These are phyloP conservation scores for Daldinia vernicosa DNA, from an alignment of 495 filamentous ascomycete species.

Conservation along the genomic window DNA sequence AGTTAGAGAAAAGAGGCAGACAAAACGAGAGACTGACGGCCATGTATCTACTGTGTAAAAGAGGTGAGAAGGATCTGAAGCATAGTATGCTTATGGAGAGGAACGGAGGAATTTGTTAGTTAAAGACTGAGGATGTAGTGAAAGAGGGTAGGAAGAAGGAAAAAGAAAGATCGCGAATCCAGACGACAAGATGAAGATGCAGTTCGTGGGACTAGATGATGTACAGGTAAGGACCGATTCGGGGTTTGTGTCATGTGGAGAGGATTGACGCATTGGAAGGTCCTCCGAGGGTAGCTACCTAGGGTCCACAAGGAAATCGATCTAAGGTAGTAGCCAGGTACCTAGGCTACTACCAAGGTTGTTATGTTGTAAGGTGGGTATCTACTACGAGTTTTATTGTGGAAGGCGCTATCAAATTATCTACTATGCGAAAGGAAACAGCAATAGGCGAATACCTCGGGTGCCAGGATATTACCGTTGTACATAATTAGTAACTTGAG, in stretches of 20 bases:
- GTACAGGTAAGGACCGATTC: not conserved
- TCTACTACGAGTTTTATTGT: not conserved
- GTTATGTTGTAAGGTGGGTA: no score
- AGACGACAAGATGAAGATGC: slow-evolving; percentile 12
- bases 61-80: slow-evolving; percentile 25
- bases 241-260: slow-evolving; percentile 7
- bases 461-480: not conserved
- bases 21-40: slow-evolving; percentile 37
- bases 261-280: slow-evolving; percentile 38
- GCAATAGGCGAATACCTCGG: not conserved
- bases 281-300: slow-evolving; percentile 12
- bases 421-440: not conserved
- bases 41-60: slow-evolving; percentile 18
- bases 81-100: slow-evolving; percentile 26
- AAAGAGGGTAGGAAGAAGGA: slow-evolving; percentile 6
- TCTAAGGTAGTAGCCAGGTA: slow-evolving; percentile 27
- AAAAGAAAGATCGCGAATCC: slow-evolving; percentile 32
- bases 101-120: slow-evolving; percentile 11
- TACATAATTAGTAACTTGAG: not conserved
- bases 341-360: no score
- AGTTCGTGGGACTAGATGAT: slow-evolving; percentile 18
- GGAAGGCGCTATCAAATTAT: not conserved
- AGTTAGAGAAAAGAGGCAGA: slow-evolving; percentile 16
- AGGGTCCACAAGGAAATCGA: slow-evolving; percentile 39
- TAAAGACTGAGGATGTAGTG: slow-evolving; percentile 9